Evolutionary conservation across 139 green algal genomes (phyloP).

Genomic region (Haematococcus sp.): DNA sequence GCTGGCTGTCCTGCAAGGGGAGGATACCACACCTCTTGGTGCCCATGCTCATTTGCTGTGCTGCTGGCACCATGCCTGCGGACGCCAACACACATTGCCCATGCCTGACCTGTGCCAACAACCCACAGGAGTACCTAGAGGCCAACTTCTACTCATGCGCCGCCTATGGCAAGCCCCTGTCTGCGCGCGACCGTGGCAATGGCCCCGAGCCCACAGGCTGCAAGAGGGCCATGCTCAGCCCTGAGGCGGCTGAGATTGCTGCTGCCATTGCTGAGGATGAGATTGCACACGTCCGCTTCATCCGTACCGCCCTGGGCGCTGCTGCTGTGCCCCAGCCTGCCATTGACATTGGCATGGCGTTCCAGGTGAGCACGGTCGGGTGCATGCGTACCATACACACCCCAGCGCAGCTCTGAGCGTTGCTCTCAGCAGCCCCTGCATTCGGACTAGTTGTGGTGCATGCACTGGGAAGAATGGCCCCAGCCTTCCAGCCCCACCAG

Average conservation of each 20-base stretch:
- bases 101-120: no score
- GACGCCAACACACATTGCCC: no score
- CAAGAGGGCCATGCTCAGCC: not conserved
- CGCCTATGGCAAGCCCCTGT: constrained; percentile 14
- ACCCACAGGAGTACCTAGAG: constrained; percentile 12
- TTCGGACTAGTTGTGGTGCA: no score
- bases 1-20: no score
- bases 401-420: no score
- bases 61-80: no score
- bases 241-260: not conserved
- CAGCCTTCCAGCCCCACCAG: no score
- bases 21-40: not conserved
- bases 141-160: constrained; percentile 21
- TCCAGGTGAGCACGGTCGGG: constrained; percentile 15
- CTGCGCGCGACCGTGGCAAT: not conserved
- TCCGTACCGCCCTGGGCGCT: constrained; percentile 32
- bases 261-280: constrained; percentile 20
- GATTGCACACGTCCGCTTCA: constrained; percentile 17
- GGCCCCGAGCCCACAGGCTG: constrained; percentile 2
- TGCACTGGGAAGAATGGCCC: no score
- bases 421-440: no score
- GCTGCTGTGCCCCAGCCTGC: constrained; percentile 29
- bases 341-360: constrained; percentile 51
- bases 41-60: no score
- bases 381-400: no score